Base-by-base conservation (phyloP, 176 grass and related monocot species). In the Urochloa ruziziensis region DNA sequence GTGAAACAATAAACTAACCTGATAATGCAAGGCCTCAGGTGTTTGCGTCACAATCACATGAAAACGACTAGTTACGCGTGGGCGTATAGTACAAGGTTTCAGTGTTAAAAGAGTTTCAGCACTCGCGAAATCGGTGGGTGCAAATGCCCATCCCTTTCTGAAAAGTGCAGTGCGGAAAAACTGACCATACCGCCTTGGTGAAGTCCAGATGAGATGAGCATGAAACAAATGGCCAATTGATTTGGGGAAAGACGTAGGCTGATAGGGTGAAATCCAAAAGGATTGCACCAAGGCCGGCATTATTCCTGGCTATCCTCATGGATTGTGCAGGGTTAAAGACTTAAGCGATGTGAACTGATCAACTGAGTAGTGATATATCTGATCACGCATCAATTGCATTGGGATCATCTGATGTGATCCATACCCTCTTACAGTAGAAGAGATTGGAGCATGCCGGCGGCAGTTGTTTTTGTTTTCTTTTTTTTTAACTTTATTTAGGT, bases 71-170 rank as follows among this genome's bases (percentile, higher is more conserved):
- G 10, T 19, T 63, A 79, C 65, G 80, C 64, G 73, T 64, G 86
- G 78, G 77, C 68, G 37, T 65, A 34, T 18, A 5, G 47, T 28
- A 57, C 82, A 2, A 7, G 42, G 34, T 40, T 76, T 75, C 46
- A 67, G 71, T 61, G 63, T 19, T 69, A 16, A n/a, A 57, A 47
- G 32, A 32, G 52, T 19, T 56, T 60, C 29, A 48, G 65, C 19
- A 13, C 44, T 53, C 32, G 36, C 28, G 21, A 25, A 2, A 58
- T 60, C 53, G 14, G 64, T 70, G 73, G 68, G 62, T 39, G 79
- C 8, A 69, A 44, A 88, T 78, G 64, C 56, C 43, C 54, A 33
- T 83, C 56, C 62, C 60, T 84, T 56, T 84, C 60, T 21, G 71
- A 84, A 83, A 73, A 73, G 69, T 49, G 61, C 25, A 23, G 0